A percentile compares a stretch with the other conserved stretches of the same genome.
These are phyloP conservation scores for Fremontodendron californicum DNA, from an alignment of 345 rosid genomes.

Conservation along the genomic window DNA sequence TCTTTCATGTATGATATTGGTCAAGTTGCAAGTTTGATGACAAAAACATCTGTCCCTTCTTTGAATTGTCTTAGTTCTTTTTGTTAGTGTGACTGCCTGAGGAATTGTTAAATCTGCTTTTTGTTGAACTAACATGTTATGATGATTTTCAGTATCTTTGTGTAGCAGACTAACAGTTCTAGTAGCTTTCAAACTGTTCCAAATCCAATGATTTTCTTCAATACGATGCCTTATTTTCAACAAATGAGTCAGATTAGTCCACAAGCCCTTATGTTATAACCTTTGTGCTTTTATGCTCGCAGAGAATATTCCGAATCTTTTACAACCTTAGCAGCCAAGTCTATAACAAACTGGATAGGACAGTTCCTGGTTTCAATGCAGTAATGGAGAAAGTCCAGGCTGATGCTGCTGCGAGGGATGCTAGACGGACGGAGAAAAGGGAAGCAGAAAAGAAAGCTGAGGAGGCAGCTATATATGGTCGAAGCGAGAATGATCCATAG, in stretches of 20 bases:
- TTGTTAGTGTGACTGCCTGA: not conserved
- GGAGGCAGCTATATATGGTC: constrained; percentile 23
- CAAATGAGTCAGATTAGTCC: not conserved
- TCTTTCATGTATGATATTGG: not conserved
- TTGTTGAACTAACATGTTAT: not conserved
- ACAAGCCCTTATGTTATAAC: not conserved
- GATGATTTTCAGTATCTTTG: not conserved
- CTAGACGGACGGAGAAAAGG: constrained; percentile 34
- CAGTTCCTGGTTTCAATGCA: constrained; percentile 55
- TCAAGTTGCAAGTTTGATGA: not conserved
- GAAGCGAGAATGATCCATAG: constrained; percentile 6
- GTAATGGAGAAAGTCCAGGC: constrained; percentile 51
- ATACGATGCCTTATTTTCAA: not conserved
- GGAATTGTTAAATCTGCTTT: not conserved
- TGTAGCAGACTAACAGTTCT: not conserved
- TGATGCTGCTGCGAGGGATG: constrained; percentile 33
- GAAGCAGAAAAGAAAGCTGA: constrained; percentile 36
- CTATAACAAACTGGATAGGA: constrained; percentile 30
- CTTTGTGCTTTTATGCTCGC: constrained; percentile 16
- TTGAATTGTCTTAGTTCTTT: not conserved
- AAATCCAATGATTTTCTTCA: not conserved
- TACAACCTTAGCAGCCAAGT: constrained; percentile 39
- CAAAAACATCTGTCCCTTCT: not conserved
- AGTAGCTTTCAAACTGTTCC: not conserved
- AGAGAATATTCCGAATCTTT: constrained; percentile 45